A percentile compares a stretch with the other conserved stretches of the same genome.
Evolutionary conservation across 345 rosid genomes (phyloP).

Genomic region (Brassica cretica): DNA sequence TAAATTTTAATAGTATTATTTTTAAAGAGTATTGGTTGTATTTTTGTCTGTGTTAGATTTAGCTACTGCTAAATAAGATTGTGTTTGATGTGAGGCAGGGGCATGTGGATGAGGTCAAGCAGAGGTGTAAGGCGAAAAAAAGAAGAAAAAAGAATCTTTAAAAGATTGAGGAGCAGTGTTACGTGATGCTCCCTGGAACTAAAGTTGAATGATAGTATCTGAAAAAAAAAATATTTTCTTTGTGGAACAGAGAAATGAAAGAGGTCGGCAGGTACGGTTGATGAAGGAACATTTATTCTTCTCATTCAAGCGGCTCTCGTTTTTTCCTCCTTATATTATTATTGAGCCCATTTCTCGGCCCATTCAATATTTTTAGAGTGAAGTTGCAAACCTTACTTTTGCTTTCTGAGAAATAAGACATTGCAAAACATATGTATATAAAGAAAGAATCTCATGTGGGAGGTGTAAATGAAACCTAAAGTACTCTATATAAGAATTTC

Average conservation of each 20-base stretch:
- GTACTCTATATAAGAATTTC: background rate
- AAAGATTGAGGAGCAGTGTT: conserved; percentile 30
- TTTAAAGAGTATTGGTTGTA: background rate
- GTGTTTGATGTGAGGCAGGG: conserved; percentile 22
- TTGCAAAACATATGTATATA: background rate
- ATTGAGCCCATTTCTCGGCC: conserved; percentile 26
- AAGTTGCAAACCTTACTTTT: background rate
- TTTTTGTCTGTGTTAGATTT: background rate
- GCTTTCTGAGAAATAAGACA: background rate
- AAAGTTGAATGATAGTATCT: conserved; percentile 26
- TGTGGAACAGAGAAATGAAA: conserved; percentile 18
- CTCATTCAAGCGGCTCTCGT: background rate
- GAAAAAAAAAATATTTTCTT: background rate
- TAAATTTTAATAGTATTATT: background rate
- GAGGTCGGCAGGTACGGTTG: conserved; percentile 32
- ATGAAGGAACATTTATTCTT: conserved; percentile 29
- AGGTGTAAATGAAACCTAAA: background rate
- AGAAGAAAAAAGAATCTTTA: conserved; percentile 28
- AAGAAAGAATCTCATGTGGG: background rate
- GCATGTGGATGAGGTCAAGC: conserved; percentile 43
- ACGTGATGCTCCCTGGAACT: conserved; percentile 10
- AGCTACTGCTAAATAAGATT: conserved; percentile 1
- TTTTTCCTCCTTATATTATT: background rate
- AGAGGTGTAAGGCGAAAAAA: conserved; percentile 16
- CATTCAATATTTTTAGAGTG: background rate